Base-by-base conservation (phyloP, 2,329 filamentous ascomycete species). In the Penicillium psychrosexuale region DNA sequence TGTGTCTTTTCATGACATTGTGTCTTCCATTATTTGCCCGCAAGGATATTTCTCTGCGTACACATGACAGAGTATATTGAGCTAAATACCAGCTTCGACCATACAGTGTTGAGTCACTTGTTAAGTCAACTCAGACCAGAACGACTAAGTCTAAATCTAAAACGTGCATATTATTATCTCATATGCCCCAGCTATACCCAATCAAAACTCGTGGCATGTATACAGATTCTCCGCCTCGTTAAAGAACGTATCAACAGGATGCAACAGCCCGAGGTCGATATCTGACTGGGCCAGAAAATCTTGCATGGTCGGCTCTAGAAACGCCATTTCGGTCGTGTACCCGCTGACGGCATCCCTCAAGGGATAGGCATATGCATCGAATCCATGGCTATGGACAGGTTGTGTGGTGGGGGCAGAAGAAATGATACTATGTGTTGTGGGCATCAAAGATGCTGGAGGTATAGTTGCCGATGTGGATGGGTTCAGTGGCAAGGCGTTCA, bases 231-330 rank as follows among this genome's bases (percentile, higher is more conserved):
- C 68, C 12, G 64, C 59, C 42, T 73, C 70, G 43, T 63, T 69
- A 53, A 72, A 63, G 49, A 70, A 71, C 3, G 66, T 66, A 61
- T 72, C 71, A 34, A 72, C 68, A 8, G 70, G 68, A 55, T 72
- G 68, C 53, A 71, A 51, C 47, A 70, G 53, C 2, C 70, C 69
- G 33, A 73, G 44, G 55, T 73, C 71, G 17, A 74, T 65, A 61
- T 74, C 69, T 5, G 70, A 71, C 59, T 73, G 71, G 17, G 71
- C 70, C 1, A 74, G 58, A 17, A 73, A 74, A 44, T 73, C 69
- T 52, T 74, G 70, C 71, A 74, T 72, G 8, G 70, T 73, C 22
- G 71, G 71, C 47, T 74, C 69, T 38, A 72, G 56, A 45, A 74
- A 72, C 8, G 71, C 65, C 69, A 74, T 73, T 39, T 69, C 69